Conservation (phyloP, 208 protist genomes). For the Trypanosoma vivax region DNA sequence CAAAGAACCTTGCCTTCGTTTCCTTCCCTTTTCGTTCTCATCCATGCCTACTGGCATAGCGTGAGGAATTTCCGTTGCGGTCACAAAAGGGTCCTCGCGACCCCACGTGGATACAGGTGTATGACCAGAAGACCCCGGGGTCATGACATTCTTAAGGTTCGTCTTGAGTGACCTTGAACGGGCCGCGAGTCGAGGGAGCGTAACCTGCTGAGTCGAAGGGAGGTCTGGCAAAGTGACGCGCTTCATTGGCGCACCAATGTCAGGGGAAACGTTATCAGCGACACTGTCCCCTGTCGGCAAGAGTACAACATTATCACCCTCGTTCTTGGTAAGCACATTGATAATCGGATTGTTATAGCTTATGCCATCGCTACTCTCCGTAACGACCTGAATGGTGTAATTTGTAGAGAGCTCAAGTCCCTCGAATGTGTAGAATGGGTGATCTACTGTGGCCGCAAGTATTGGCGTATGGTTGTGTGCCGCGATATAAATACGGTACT, state of each 20-base stretch:
- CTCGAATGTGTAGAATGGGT: conserved; percentile 38
- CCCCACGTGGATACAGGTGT: too few relatives aligned
- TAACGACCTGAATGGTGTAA: conserved; percentile 80
- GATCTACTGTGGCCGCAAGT: conserved; percentile 21
- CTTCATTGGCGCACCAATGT: background rate
- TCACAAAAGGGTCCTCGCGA: too few relatives aligned
- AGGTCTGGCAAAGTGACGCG: conserved; percentile 17
- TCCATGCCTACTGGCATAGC: too few relatives aligned
- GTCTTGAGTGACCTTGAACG: background rate
- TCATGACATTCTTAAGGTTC: background rate
- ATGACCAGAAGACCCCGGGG: too few relatives aligned
- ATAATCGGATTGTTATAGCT: conserved; percentile 80
- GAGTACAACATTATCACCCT: conserved; percentile 45
- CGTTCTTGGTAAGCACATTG: conserved; percentile 60
- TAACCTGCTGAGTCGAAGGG: conserved; percentile 6
- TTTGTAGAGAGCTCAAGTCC: conserved; percentile 62
- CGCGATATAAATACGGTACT: conserved; percentile 65
- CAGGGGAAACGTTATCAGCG: conserved; percentile 1
- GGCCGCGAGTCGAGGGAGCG: conserved; percentile 5
- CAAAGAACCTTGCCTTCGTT: too few relatives aligned
- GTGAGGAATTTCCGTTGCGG: too few relatives aligned
- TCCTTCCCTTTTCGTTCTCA: too few relatives aligned
- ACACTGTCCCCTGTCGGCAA: conserved; percentile 1
- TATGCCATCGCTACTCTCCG: conserved; percentile 72
- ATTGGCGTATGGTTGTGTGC: conserved; percentile 24